Base-by-base conservation (phyloP, 140 eudicot genomes). In the Senecio squalidus region DNA sequence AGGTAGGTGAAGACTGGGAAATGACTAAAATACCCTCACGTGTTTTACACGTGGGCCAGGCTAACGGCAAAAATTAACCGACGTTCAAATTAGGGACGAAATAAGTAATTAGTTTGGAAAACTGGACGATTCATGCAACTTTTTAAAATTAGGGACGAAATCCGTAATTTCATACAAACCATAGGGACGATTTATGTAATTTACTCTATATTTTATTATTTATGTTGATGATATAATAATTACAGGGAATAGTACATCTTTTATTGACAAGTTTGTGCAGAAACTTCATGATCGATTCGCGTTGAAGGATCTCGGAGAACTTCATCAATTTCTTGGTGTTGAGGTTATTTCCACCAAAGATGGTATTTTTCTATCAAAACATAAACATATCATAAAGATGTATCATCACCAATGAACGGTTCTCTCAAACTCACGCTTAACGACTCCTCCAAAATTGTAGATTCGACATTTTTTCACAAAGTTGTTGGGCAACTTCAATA, bases 271-370 rank as follows among this genome's bases (percentile, higher is more conserved):
- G 17, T 46, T 46, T 46, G 53, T 46, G 53, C 27, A 46, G 6
- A 25, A 45, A 3, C 51, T 45, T n/a, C 22, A 46, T 17, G 53
- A 46, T 46, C 53, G 13, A 6, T 46, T 46, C 18, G 13, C 53
- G 17, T 15, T 46, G 2, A 46, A 46, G 23, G 53, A 46, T 46
- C 27, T 46, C 18, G 53, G 26, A 46, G 53, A 46, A 20, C 26
- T 46, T 46, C 51, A 46, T 46, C 53, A 46, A 7, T 18, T 17
- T 46, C 26, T 46, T 16, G 53, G 53, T 46, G 53, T n/a, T n/a
- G 53, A 46, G 6, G 53, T 46, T 2, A 46, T 46, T 18, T 20
- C 53, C 3, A 46, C 53, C 18, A 46, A 13, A 1, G 13, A 6
- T 18, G 53, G 53, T 1, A 4, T 46, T 18, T 46, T 46, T 45